Base-by-base conservation (phyloP, 75 land plant species). In the Isoetes taiwanensis region DNA sequence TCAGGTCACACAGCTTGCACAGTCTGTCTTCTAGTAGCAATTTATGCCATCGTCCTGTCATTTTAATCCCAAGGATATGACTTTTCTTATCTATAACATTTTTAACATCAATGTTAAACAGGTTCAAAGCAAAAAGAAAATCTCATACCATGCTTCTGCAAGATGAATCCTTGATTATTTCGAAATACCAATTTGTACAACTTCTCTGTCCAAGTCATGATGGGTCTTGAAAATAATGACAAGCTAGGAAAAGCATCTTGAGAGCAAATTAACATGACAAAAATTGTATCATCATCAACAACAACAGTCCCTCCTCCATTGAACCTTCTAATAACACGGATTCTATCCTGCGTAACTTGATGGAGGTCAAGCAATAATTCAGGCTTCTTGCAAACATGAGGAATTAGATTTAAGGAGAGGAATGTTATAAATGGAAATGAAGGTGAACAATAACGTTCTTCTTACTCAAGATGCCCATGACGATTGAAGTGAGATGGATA, bases 301-400 rank as follows among this genome's bases (percentile, higher is more conserved):
- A 83, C 73, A 42, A 86, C 84, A 24, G 93, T 83, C 31, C 93
- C 86, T 19, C 93, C 86, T 20, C 93, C 93, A 42, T 77, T 75
- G 62, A 83, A 86, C 19, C 93, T 79, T 58, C 76, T 65, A 21
- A 86, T 80, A 11, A 86, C 84, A 26, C 78, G 87, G 20, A 86
- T 62, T 3, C 55, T 41, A 40, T 83, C 84, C 17, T 68, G 63
- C 41, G 82, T 16, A 31, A 83, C 93, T 0, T 72, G 63, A 4
- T 71, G 46, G 33, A 78, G 42, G 28, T 83, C 75, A 57, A 86
- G 62, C 41, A 86, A 73, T 53, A 75, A 62, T 23, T 77, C 68
- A 35, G 81, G 73, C 56, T 78, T 77, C 77, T 86, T 86, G 69
- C 69, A 71, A n/a, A n/a, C n/a, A n/a, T n/a, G n/a, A n/a, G n/a